A percentile compares a stretch with the other conserved stretches of the same genome.
These are phyloP conservation scores for Melampsora abietis-canadensis DNA, from an alignment of 1,284 basidiomycete species.

Conservation along the genomic window DNA sequence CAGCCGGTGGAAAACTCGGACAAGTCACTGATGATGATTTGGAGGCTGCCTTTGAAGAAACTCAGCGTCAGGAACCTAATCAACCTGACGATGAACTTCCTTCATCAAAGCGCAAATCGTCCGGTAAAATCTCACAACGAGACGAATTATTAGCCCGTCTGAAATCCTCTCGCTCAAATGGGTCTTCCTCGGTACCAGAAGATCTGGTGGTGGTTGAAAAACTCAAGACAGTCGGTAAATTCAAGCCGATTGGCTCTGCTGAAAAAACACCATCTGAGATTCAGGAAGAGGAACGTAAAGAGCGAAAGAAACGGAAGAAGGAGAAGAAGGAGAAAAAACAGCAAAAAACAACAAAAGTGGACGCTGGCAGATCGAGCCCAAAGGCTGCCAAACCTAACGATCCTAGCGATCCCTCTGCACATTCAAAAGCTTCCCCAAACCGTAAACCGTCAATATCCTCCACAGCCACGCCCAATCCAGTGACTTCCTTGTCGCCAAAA, in stretches of 20 bases:
- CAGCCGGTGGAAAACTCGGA: slow-evolving; percentile 21
- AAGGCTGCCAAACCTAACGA: not conserved
- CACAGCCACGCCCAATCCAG: not conserved
- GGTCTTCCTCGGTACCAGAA: not conserved
- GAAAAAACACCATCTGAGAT: not conserved
- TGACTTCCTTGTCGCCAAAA: not conserved
- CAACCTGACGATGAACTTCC: not conserved
- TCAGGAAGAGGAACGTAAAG: slow-evolving; percentile 29
- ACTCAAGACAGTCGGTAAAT: slow-evolving; percentile 40
- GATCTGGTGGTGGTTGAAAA: slow-evolving; percentile 40
- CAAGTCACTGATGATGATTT: slow-evolving; percentile 39
- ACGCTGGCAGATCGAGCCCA: not conserved
- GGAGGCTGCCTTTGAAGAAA: slow-evolving; percentile 30
- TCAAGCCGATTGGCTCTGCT: slow-evolving; percentile 39
- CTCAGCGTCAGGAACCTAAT: slow-evolving; percentile 8
- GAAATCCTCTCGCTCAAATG: slow-evolving; percentile 6
- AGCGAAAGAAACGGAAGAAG: slow-evolving; percentile 37
- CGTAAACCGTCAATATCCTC: not conserved
- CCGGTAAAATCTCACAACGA: slow-evolving; percentile 19
- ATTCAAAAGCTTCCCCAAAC: not conserved
- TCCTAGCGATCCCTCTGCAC: not conserved
- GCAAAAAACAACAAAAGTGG: slow-evolving; percentile 15
- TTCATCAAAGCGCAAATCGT: not conserved
- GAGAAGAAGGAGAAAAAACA: slow-evolving; percentile 39
- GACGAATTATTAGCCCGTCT: slow-evolving; percentile 34